Percentiles rank a stretch among this genome's conserved stretches.
phyloP scores from a whole-genome alignment of 2,329 filamentous ascomycete species.

The Neodidymelliopsis sp. region DNA sequence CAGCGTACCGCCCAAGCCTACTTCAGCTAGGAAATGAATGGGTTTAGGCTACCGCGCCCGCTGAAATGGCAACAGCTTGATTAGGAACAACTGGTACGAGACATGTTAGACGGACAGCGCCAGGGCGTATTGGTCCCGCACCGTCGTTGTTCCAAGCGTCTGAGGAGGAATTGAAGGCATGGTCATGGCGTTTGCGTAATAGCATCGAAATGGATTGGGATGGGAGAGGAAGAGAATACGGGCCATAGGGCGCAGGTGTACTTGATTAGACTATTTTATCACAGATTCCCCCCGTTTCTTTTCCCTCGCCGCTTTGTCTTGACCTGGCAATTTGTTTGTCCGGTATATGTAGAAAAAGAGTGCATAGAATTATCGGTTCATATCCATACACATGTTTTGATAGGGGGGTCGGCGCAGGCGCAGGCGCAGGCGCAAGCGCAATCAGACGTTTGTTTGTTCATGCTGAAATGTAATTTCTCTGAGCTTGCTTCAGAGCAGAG shows the following conservation, averaged over 20 bases:
- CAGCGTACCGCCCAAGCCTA: slow-evolving; percentile 80
- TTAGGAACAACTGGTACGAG: not conserved
- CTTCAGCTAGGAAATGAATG: slow-evolving; percentile 66
- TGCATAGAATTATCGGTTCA: too few species aligned
- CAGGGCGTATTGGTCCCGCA: not conserved
- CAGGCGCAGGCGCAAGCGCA: too few species aligned
- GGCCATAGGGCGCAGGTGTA: slow-evolving; percentile 1
- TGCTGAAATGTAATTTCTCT: too few species aligned
- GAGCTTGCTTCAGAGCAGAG: too few species aligned
- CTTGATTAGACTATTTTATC: slow-evolving; percentile 26
- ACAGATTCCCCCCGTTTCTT: slow-evolving; percentile 29
- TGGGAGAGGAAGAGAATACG: not conserved
- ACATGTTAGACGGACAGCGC: too few species aligned
- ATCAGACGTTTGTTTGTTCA: too few species aligned
- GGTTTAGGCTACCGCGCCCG: slow-evolving; percentile 7
- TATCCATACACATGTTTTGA: too few species aligned
- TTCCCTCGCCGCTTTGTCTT: not conserved
- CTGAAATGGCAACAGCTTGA: not conserved
- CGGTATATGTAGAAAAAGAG: slow-evolving; percentile 14
- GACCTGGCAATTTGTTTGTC: too few species aligned
- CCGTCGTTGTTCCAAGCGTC: not conserved
- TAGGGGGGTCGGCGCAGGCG: too few species aligned
- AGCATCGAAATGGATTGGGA: slow-evolving; percentile 6
- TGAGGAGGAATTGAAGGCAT: slow-evolving; percentile 11
- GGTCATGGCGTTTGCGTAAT: slow-evolving; percentile 13